phyloP scores from a whole-genome alignment of 495 filamentous ascomycete species.

The Podospora pseudocomata region DNA sequence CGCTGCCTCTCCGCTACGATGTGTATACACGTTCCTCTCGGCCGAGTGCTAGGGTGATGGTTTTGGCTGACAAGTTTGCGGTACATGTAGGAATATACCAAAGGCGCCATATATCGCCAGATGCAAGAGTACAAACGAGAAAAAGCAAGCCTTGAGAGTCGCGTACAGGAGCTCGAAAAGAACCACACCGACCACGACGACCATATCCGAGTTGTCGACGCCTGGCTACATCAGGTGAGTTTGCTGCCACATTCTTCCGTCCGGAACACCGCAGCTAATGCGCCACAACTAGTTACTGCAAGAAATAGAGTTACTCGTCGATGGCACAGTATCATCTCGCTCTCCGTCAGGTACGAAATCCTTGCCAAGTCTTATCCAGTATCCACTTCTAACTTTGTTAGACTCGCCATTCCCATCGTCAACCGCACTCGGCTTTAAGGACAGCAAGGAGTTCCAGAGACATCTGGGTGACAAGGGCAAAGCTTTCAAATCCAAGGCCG shows the following conservation, averaged over 20 bases:
- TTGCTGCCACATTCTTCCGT: slow-evolving; percentile 15
- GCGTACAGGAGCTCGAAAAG: slow-evolving; percentile 72
- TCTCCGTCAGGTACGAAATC: slow-evolving; percentile 51
- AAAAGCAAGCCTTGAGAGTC: slow-evolving; percentile 69
- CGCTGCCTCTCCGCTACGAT: slow-evolving; percentile 28
- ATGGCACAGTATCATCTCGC: slow-evolving; percentile 43
- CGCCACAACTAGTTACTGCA: slow-evolving; percentile 64
- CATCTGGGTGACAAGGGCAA: slow-evolving; percentile 64
- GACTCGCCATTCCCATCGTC: slow-evolving; percentile 45
- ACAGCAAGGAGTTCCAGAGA: slow-evolving; percentile 67
- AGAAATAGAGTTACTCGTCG: slow-evolving; percentile 70
- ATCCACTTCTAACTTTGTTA: slow-evolving; percentile 36
- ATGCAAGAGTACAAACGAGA: slow-evolving; percentile 97
- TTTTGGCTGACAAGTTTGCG: slow-evolving; percentile 31
- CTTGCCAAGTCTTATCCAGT: slow-evolving; percentile 32
- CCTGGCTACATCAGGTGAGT: slow-evolving; percentile 86
- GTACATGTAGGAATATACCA: slow-evolving; percentile 74
- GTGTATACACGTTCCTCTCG: slow-evolving; percentile 28
- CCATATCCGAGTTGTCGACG: slow-evolving; percentile 81
- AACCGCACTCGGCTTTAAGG: slow-evolving; percentile 60
- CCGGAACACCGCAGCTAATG: slow-evolving; percentile 32
- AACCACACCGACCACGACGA: slow-evolving; percentile 78
- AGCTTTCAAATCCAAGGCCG: slow-evolving; percentile 42
- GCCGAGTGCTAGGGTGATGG: slow-evolving; percentile 23
- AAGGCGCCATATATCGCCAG: slow-evolving; percentile 94